Evolutionary conservation across 768 basidiomycete genomes (phyloP).

Genomic region (Mycena kentingensis): DNA sequence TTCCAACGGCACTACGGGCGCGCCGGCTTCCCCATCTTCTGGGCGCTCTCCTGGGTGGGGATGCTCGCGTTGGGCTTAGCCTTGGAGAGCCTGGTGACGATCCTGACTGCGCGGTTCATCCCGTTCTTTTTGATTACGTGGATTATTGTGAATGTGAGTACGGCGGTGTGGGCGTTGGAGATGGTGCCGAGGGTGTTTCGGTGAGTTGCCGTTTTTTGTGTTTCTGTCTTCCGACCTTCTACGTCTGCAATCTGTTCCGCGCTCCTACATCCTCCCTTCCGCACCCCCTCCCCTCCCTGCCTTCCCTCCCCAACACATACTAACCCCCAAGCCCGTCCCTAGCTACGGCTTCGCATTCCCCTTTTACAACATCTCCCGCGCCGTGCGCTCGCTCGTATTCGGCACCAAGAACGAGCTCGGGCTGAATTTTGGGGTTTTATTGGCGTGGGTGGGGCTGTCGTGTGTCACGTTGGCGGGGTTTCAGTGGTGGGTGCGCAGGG

Average conservation of each 20-base stretch:
- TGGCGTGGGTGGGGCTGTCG: slow-evolving; percentile 57
- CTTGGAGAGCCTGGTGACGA: slow-evolving; percentile 56
- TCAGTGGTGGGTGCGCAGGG: slow-evolving; percentile 31
- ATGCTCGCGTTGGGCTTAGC: slow-evolving; percentile 64
- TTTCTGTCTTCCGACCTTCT: too few species aligned
- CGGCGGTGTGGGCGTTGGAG: slow-evolving; percentile 57
- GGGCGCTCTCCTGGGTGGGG: slow-evolving; percentile 64
- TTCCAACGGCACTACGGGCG: slow-evolving; percentile 52
- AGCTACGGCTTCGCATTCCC: slow-evolving; percentile 72
- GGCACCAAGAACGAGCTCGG: slow-evolving; percentile 66
- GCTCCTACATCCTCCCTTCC: too few species aligned
- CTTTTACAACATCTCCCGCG: slow-evolving; percentile 67
- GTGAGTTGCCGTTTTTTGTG: too few species aligned
- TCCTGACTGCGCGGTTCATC: slow-evolving; percentile 54
- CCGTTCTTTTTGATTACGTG: slow-evolving; percentile 64
- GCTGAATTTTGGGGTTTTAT: slow-evolving; percentile 58
- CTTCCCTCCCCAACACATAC: too few species aligned
- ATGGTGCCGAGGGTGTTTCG: slow-evolving; percentile 56
- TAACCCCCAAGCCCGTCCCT: too few species aligned
- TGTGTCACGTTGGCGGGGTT: slow-evolving; percentile 53
- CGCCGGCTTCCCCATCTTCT: slow-evolving; percentile 61
- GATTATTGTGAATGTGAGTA: slow-evolving; percentile 67
- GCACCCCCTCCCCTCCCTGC: too few species aligned
- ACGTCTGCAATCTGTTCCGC: too few species aligned
- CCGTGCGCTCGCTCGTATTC: slow-evolving; percentile 63